Base-by-base conservation (phyloP, 495 filamentous ascomycete species). In the Daldinia bambusicola region DNA sequence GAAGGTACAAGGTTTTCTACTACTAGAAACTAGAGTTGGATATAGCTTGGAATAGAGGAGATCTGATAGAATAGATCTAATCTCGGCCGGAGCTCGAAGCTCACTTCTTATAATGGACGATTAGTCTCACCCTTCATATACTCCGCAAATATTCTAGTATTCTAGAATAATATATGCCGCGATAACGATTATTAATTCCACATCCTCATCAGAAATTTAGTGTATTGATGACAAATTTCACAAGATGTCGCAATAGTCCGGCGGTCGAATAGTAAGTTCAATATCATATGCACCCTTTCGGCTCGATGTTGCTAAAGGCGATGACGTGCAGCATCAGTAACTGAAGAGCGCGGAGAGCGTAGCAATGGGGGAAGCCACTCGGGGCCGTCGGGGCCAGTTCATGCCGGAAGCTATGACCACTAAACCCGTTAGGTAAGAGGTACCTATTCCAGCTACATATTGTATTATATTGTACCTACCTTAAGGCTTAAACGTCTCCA, bases 131-230 rank as follows among this genome's bases (percentile, higher is more conserved):
- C 52, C 3, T 40, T 38, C 26, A 57, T 34, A 34, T 40, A 57
- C 55, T 37, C 10, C 16, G 36, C 32, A 57, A 22, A 38, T 13
- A 6, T 13, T 57, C 40, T 50, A 7, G 72, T 13, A 6, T 13
- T 57, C 40, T 50, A 7, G 72, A 61, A 18, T 53, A 36, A 41
- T 38, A 68, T 59, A 41, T 70, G 26, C 76, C 36, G 52, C 31
- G 38, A 51, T 65, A 51, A 10, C 41, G 65, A 72, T 72, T 72
- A 69, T 57, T 72, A 72, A 72, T 72, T 72, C n/a, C 18, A 64
- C 16, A 41, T 61, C 16, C 26, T 14, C n/a, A 52, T 52, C 16
- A 56, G 43, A 53, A 5, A 48, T 14, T 57, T 65, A 61, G 70
- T 56, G 56, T 51, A 38, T 13, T 72, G 66, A 73, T 73, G 61